A percentile compares a stretch with the other conserved stretches of the same genome.
Evolutionary conservation across 116 monocot species (phyloP).

Genomic region (Cymodocea nodosa): DNA sequence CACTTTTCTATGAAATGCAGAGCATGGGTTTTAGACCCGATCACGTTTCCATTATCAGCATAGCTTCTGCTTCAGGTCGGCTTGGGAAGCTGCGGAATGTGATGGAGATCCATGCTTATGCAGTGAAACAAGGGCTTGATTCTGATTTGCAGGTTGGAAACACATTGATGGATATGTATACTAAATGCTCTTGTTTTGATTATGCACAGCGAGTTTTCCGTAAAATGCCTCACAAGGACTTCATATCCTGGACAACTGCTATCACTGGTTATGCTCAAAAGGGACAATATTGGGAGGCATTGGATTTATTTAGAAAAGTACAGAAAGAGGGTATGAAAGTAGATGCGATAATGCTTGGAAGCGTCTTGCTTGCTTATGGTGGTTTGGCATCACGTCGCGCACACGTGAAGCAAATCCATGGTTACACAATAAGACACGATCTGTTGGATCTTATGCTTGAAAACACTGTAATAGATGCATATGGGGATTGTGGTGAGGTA

Average conservation of each 20-base stretch:
- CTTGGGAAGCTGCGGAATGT: constrained; percentile 31
- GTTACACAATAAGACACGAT: constrained; percentile 40
- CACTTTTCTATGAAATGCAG: constrained; percentile 37
- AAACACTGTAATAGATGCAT: constrained; percentile 55
- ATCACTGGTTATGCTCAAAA: constrained; percentile 45
- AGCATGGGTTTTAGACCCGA: constrained; percentile 27
- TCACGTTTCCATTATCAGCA: constrained; percentile 55
- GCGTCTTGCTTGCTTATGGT: constrained; percentile 46
- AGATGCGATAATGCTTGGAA: constrained; percentile 67
- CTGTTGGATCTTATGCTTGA: constrained; percentile 52
- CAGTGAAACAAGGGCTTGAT: constrained; percentile 48
- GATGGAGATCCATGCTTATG: constrained; percentile 73
- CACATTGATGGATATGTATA: constrained; percentile 81
- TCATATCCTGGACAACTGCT: constrained; percentile 62
- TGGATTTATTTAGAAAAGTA: constrained; percentile 37
- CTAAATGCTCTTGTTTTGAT: constrained; percentile 32
- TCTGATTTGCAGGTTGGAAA: constrained; percentile 56
- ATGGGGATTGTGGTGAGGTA: constrained; percentile 52
- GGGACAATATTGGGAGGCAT: constrained; percentile 27
- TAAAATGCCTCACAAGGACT: constrained; percentile 45
- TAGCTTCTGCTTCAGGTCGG: constrained; percentile 52
- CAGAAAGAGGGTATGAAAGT: constrained; percentile 29
- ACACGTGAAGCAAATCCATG: constrained; percentile 54
- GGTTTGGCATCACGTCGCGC: constrained; percentile 23
- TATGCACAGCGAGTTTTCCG: constrained; percentile 39